Percentiles rank a stretch among this genome's conserved stretches.
These are phyloP conservation scores for Hamamelis virginiana DNA, from an alignment of 164 flowering plant genomes.

Conservation along the genomic window DNA sequence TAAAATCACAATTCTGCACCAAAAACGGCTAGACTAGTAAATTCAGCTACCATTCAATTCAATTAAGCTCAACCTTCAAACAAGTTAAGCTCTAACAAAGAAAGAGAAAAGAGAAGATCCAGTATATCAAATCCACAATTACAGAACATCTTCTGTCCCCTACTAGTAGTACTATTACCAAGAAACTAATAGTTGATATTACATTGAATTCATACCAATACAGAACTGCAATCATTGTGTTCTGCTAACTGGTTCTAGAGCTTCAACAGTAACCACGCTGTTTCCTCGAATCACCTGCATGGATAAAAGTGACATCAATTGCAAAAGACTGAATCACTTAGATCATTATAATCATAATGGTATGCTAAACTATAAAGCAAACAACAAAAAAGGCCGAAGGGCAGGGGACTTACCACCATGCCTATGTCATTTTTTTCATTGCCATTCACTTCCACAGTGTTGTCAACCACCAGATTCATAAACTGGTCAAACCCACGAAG, in stretches of 20 bases:
- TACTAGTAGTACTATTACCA: too few species aligned
- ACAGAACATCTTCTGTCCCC: too few species aligned
- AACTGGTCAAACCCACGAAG: conserved; percentile 82
- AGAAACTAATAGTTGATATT: too few species aligned
- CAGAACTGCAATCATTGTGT: conserved; percentile 17
- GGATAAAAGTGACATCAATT: not conserved
- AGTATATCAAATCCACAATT: too few species aligned
- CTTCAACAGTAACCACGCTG: conserved; percentile 73
- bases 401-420: conserved; percentile 66
- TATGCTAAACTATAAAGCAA: not conserved
- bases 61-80: too few species aligned
- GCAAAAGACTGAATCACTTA: not conserved
- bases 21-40: too few species aligned
- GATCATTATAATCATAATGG: not conserved
- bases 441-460: conserved; percentile 65
- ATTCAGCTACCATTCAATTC: too few species aligned
- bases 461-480: conserved; percentile 76
- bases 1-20: too few species aligned
- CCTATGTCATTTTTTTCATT: conserved; percentile 71
- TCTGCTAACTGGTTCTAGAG: conserved; percentile 60
- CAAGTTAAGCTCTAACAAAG: too few species aligned
- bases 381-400: not conserved
- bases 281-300: conserved; percentile 67
- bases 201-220: too few species aligned
- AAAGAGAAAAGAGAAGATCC: too few species aligned